Percentiles rank a stretch among this genome's conserved stretches.
phyloP scores from a whole-genome alignment of 2,329 filamentous ascomycete genomes.

The Curvularia lunata region DNA sequence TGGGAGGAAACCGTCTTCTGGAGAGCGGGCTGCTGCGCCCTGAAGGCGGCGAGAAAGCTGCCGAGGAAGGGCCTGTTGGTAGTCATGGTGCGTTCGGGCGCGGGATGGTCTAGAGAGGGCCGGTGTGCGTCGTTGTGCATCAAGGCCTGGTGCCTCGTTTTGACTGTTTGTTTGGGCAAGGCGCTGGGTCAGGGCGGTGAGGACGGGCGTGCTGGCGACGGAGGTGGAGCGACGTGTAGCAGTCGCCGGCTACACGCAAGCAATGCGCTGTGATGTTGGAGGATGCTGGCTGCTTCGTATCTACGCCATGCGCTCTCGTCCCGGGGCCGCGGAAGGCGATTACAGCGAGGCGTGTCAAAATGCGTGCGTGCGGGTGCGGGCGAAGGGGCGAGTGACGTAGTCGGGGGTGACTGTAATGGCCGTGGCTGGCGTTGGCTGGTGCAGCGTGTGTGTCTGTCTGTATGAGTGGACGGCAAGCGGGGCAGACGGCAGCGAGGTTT shows the following conservation, averaged over 20 bases:
- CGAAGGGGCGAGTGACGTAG: not conserved
- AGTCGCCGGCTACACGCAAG: slow-evolving; percentile 1
- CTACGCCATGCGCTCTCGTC: slow-evolving; percentile 5
- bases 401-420: not conserved
- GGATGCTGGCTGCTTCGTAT: slow-evolving; percentile 2
- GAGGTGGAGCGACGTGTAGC: slow-evolving; percentile 7
- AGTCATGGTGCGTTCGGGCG: slow-evolving; percentile 57
- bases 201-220: slow-evolving; percentile 3
- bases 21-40: slow-evolving; percentile 67
- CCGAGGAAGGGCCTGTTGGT: slow-evolving; percentile 71
- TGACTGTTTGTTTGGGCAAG: slow-evolving; percentile 3
- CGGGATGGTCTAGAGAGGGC: slow-evolving; percentile 25
- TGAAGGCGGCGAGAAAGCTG: slow-evolving; percentile 71
- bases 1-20: slow-evolving; percentile 61
- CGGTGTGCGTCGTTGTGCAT: slow-evolving; percentile 39
- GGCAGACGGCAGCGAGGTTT: not conserved
- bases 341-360: not conserved
- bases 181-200: slow-evolving; percentile 8
- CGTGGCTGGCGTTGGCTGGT: not conserved
- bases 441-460: not conserved
- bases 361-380: slow-evolving; percentile 1
- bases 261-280: slow-evolving; percentile 4
- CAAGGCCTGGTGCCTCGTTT: slow-evolving; percentile 16
- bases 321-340: not conserved
- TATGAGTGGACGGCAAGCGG: slow-evolving; percentile 1